Evolutionary conservation across 331 rosid species (phyloP), one percentile per base, ranked within the genome.

Genomic region (Malus hybrid): DNA sequence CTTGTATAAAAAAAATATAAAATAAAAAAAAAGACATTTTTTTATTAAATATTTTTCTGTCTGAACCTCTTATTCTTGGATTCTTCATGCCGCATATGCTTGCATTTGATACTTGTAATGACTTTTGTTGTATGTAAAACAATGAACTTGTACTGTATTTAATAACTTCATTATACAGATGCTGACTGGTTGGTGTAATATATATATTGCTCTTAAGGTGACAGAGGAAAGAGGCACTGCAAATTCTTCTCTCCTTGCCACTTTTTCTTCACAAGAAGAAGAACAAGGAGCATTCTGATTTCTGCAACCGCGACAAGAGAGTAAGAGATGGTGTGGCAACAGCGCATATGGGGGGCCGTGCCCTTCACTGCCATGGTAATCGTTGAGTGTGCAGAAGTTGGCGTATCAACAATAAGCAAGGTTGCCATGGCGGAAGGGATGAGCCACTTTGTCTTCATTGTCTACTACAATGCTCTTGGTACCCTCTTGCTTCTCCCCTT

Each of bases 391-490:
- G 77, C 70, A 46, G 77, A 74, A 46, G 53, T 74, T 63, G 77
- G 77, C 63, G 70, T 74, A 46, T 74, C 77, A 30, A 62, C 77
- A 1, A 12, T 74, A 18, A 74, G 77, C 44, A 74, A 74, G 29
- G 77, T 66, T 29, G 77, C 77, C 42, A 74, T 74, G 77, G 20
- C 77, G 32, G 13, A 6, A 44, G 77, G 77, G 62, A 74, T 74
- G 77, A 74, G 77, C 48, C 70, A 63, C 26, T 74, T 74, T 62
- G 77, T 74, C 52, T 74, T 74, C 70, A 74, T 74, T 29, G 77
- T 74, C 55, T 74, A 74, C 77, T 74, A 74, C 53, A 74, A 74
- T 12, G 77, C 77, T 24, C 77, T 74, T 24, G 77, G 77, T 44
- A 62, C 70, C 42, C 20, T 74, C 61, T 32, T 74, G 70, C 70